Percentiles rank a stretch among this genome's conserved stretches.
Evolutionary conservation across 345 rosid genomes (phyloP).

Genomic region (Psidium friedrichsthalianum): DNA sequence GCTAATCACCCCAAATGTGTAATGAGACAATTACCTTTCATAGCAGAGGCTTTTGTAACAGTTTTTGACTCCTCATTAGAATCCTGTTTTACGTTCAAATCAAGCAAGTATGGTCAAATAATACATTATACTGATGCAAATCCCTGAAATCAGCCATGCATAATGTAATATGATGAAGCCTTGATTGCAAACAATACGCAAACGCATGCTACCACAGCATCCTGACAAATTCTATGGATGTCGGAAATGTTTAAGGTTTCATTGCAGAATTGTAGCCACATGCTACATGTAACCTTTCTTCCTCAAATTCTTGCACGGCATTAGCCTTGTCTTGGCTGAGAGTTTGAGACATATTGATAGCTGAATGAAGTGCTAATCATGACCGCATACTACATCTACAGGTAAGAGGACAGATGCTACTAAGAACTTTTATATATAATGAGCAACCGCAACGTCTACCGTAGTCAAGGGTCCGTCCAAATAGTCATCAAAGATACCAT

Average conservation of each 20-base stretch:
- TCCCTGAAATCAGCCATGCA: neutral
- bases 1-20: neutral
- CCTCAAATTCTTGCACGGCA: neutral
- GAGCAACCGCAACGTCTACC: neutral
- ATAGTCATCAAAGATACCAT: neutral
- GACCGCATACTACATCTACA: neutral
- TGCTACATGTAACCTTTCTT: neutral
- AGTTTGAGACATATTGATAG: neutral
- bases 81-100: slow-evolving; percentile 35
- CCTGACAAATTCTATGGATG: neutral
- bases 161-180: neutral
- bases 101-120: neutral
- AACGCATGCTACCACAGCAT: neutral
- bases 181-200: neutral
- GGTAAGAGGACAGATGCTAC: neutral
- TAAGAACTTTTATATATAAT: neutral
- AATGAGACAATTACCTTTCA: slow-evolving; percentile 50
- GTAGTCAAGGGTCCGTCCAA: neutral
- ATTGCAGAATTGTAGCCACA: neutral
- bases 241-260: neutral
- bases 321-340: neutral
- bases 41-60: slow-evolving; percentile 86
- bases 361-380: neutral
- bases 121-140: neutral
- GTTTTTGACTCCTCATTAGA: slow-evolving; percentile 92